Evolutionary conservation across 1,139 yeast species (phyloP), one percentile per base, ranked within the genome.

Genomic region (Casaregolazyma lundiana): DNA sequence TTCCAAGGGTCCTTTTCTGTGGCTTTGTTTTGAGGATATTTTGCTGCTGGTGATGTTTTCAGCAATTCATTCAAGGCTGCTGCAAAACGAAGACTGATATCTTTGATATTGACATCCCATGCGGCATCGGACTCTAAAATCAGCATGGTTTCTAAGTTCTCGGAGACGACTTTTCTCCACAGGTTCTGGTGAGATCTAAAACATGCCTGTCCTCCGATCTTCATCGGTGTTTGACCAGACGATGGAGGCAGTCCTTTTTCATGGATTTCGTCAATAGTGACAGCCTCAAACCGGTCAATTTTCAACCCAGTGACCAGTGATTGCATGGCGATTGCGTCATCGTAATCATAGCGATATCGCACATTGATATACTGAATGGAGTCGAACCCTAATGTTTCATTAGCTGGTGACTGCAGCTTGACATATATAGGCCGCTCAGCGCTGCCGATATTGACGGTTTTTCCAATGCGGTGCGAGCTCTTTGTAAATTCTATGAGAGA

Each of bases 361-460:
- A 54, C 41, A 38, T 53, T 54, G 26, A 54, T 45, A 41, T 51
- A 54, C 22, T 34, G 21, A 18, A 54, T 50, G 9, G 50, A 34
- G 11, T 42, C 40, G 41, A 54, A 53, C 2, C 57, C 57, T 6
- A 54, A 47, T 3, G 58, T 54, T 3, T 43, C 35, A 37, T 54
- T 54, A n/a, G 42, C 50, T 21, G 50, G 47, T 16, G 44, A 40
- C 11, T 29, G 16, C 13, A 45, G 36, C 5, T 34, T 35, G 16
- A 19, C 37, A 6, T 13, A 30, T 18, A 40, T 18, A 7, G 35
- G 37, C 11, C 32, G 32, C 15, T 26, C 32, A 26, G n/a, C n/a
- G n/a, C 13, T 26, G 7, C 32, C 32, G 13, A 26, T 26, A 11
- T 26, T 26, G 32, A 26, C n/a, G n/a, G n/a, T n/a, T n/a, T n/a